These are phyloP conservation scores for Camellia oleifera DNA, from an alignment of 179 eudicot species.

Conservation along the genomic window DNA sequence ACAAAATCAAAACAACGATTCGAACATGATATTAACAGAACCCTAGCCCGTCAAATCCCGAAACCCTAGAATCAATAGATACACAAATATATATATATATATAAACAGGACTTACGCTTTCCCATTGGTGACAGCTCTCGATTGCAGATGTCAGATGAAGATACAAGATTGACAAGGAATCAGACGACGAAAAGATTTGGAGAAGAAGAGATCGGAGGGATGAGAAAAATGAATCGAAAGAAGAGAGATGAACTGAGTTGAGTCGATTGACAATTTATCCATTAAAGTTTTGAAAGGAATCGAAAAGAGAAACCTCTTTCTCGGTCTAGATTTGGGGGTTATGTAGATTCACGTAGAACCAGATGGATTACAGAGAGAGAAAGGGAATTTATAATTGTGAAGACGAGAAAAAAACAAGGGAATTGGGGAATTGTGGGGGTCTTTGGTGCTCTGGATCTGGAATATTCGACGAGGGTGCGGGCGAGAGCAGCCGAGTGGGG, in stretches of 20 bases:
- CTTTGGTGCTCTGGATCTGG: slow-evolving; percentile 4
- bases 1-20: not conserved
- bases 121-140: slow-evolving; percentile 44
- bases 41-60: not conserved
- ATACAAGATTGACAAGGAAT: slow-evolving; percentile 31
- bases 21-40: not conserved
- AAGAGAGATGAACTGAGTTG: slow-evolving; percentile 10
- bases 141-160: slow-evolving; percentile 21
- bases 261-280: slow-evolving; percentile 31
- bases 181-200: slow-evolving; percentile 18
- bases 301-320: not conserved
- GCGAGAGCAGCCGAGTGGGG: not conserved
- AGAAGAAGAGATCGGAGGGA: slow-evolving; percentile 10
- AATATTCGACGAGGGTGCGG: slow-evolving; percentile 19
- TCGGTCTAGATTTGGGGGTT: slow-evolving; percentile 11
- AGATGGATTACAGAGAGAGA: not conserved
- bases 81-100: not conserved
- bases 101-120: slow-evolving; percentile 45
- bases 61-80: slow-evolving; percentile 10
- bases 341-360: not conserved
- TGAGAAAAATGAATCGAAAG: slow-evolving; percentile 17
- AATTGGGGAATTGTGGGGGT: not conserved
- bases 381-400: too few species aligned
- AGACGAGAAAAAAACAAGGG: not conserved
- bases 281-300: slow-evolving; percentile 18